These are phyloP conservation scores for Paecilomyces sp. DNA, from an alignment of 2,329 filamentous ascomycete species.

Conservation along the genomic window DNA sequence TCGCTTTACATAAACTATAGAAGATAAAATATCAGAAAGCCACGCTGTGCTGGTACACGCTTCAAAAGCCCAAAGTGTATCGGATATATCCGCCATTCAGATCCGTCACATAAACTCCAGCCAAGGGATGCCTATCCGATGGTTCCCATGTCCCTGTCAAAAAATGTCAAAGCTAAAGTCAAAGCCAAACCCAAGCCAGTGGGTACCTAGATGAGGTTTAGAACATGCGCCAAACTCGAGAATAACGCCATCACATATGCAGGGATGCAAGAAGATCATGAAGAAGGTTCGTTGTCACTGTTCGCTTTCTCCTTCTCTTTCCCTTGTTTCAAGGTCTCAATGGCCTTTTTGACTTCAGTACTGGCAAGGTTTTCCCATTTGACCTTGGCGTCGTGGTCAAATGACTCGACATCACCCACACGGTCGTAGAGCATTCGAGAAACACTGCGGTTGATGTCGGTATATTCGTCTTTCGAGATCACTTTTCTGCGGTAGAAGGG, in stretches of 20 bases:
- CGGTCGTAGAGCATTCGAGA: slow-evolving; percentile 79
- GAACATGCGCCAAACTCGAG: background rate
- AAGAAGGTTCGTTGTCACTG: background rate
- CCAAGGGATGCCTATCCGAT: background rate
- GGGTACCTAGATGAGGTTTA: background rate
- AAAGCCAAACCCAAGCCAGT: background rate
- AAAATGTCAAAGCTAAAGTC: background rate
- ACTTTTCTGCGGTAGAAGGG: slow-evolving; percentile 74
- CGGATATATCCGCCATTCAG: background rate
- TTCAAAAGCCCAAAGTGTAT: background rate
- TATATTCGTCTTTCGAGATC: slow-evolving; percentile 84
- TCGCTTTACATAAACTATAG: background rate
- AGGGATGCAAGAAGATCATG: background rate
- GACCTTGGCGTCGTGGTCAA: slow-evolving; percentile 60
- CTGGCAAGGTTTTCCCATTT: slow-evolving; percentile 70
- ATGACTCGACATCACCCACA: slow-evolving; percentile 47
- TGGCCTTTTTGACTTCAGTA: slow-evolving; percentile 69
- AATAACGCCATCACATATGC: slow-evolving; percentile 3
- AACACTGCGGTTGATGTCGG: slow-evolving; percentile 81
- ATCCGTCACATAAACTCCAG: background rate
- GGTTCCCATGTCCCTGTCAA: background rate
- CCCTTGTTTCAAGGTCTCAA: slow-evolving; percentile 37
- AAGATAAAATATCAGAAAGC: background rate
- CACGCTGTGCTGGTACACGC: background rate
- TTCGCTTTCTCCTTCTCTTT: slow-evolving; percentile 1